phyloP scores from a whole-genome alignment of 148 eudicot genomes.

The Silene uniflora region DNA sequence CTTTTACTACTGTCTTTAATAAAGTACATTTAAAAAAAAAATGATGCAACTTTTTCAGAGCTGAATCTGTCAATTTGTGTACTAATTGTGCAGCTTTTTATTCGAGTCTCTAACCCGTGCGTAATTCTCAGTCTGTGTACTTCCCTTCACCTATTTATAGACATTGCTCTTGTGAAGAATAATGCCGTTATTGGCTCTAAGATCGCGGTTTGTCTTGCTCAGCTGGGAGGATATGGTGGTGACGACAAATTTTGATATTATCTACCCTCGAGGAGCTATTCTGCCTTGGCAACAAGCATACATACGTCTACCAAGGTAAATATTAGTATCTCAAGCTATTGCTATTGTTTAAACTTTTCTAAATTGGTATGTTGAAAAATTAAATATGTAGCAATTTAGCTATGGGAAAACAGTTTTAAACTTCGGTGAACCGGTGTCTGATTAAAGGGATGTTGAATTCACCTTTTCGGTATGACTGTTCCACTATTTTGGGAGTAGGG shows the following conservation, averaged over 20 bases:
- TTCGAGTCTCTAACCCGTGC: not conserved
- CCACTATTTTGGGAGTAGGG: too few species aligned
- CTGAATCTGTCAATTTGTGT: not conserved
- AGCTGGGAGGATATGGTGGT: not conserved
- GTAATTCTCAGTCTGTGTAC: not conserved
- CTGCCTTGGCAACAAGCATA: not conserved
- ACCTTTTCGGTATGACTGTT: too few species aligned
- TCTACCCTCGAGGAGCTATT: too few species aligned
- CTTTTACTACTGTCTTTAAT: too few species aligned
- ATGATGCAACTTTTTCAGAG: too few species aligned
- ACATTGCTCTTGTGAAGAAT: constrained; percentile 86
- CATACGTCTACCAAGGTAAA: not conserved
- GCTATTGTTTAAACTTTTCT: not conserved
- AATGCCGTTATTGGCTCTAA: constrained; percentile 70
- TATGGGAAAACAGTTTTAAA: too few species aligned
- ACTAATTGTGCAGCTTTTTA: constrained; percentile 9
- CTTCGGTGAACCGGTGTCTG: too few species aligned
- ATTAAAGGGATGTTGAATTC: too few species aligned
- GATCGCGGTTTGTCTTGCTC: constrained; percentile 52
- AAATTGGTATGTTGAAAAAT: not conserved
- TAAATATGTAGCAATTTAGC: too few species aligned
- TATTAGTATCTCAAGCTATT: not conserved
- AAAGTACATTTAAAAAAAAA: too few species aligned
- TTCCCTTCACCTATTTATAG: constrained; percentile 48
- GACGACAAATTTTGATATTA: not conserved